These are phyloP conservation scores for Colletotrichum scovillei DNA, from an alignment of 2,329 filamentous ascomycete genomes.

Conservation along the genomic window DNA sequence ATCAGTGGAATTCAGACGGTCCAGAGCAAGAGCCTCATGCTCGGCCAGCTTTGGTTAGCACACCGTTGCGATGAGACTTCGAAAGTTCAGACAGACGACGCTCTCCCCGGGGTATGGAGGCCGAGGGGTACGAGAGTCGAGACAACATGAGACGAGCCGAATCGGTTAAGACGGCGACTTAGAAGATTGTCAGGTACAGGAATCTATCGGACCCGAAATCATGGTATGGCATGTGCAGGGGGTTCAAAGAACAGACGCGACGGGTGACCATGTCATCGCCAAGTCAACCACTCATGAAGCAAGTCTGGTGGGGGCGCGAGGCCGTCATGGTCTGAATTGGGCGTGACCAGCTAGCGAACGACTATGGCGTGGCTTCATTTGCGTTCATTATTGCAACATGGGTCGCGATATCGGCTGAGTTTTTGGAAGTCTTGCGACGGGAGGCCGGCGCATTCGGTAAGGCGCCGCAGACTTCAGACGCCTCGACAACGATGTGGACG, in stretches of 20 bases:
- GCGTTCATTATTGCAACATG: background rate
- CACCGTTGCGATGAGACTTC: background rate
- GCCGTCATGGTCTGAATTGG: background rate
- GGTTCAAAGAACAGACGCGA: background rate
- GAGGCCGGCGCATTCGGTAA: background rate
- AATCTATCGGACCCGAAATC: conserved; percentile 4
- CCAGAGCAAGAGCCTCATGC: conserved; percentile 8
- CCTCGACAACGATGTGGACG: background rate
- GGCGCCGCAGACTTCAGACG: conserved; percentile 3
- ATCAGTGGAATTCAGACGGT: conserved; percentile 23
- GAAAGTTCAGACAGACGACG: background rate
- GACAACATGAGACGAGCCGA: conserved; percentile 21
- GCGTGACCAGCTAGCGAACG: background rate
- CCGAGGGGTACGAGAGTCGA: background rate
- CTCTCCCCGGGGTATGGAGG: background rate
- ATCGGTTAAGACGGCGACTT: conserved; percentile 2
- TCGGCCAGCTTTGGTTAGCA: conserved; percentile 3
- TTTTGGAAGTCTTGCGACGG: conserved; percentile 8
- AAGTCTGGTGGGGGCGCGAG: background rate
- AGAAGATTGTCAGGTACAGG: conserved; percentile 21
- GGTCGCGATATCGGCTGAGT: conserved; percentile 6
- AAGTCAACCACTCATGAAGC: background rate
- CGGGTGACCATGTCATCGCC: background rate
- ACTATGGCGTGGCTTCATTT: background rate
- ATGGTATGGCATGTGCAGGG: conserved; percentile 12